Evolutionary conservation across 169 alveolate species (phyloP).

Genomic region (Plasmodium reichenowi): DNA sequence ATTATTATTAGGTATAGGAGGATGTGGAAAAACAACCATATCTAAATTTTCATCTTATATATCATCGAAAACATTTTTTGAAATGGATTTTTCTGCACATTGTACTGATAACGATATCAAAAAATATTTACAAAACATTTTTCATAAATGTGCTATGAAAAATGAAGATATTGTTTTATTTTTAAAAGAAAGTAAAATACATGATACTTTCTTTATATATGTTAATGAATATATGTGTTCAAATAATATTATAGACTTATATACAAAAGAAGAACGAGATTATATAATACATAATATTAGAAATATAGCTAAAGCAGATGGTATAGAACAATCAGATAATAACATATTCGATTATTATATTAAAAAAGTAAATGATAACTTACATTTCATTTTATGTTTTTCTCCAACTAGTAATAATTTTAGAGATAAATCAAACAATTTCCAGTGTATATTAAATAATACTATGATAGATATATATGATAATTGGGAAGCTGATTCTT

Average conservation of each 20-base stretch:
- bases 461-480: constrained; percentile 76
- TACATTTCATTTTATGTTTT: constrained; percentile 96
- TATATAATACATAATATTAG: constrained; percentile 81
- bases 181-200: constrained; percentile 89
- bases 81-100: constrained; percentile 74
- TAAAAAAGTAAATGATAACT: constrained; percentile 92
- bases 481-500: constrained; percentile 70
- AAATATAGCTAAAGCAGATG: constrained; percentile 93
- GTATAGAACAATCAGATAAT: constrained; percentile 92
- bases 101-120: constrained; percentile 63
- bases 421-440: constrained; percentile 81
- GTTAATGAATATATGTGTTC: constrained; percentile 83
- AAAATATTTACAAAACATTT: constrained; percentile 81
- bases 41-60: constrained; percentile 94
- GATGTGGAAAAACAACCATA: constrained; percentile 96
- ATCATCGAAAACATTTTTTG: constrained; percentile 89
- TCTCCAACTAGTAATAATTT: constrained; percentile 94
- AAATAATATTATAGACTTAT: constrained; percentile 81
- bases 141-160: constrained; percentile 92
- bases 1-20: constrained; percentile 97
- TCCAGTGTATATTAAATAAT: constrained; percentile 81
- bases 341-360: constrained; percentile 95
- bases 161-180: constrained; percentile 93
- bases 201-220: constrained; percentile 82
- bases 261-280: constrained; percentile 80